Percentiles rank a stretch among this genome's conserved stretches.
phyloP scores from a whole-genome alignment of 192 early-diverging fungal species.

The Rhizophagus prolifer region DNA sequence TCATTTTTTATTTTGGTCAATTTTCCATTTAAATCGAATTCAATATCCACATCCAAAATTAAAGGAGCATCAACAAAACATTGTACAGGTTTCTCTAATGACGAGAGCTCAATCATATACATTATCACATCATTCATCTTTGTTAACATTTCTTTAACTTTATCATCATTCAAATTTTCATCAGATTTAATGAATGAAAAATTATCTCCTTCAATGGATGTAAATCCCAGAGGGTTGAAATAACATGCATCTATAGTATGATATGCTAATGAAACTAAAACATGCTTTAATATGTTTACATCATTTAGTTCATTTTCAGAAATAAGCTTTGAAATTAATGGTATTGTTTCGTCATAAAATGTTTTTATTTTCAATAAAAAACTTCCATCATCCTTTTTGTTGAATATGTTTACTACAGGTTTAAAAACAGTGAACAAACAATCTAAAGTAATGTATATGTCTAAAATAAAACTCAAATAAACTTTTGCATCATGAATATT shows the following conservation, averaged over 20 bases:
- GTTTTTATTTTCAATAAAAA: slow-evolving; percentile 34
- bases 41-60: slow-evolving; percentile 80
- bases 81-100: slow-evolving; percentile 52
- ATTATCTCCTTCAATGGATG: slow-evolving; percentile 10
- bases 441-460: slow-evolving; percentile 39
- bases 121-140: slow-evolving; percentile 53
- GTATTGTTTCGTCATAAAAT: slow-evolving; percentile 40
- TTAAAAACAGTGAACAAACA: slow-evolving; percentile 37
- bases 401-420: slow-evolving; percentile 32
- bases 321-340: slow-evolving; percentile 27
- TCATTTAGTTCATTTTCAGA: slow-evolving; percentile 33
- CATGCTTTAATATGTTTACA: slow-evolving; percentile 45
- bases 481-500: slow-evolving; percentile 33
- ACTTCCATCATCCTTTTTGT: slow-evolving; percentile 32
- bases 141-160: slow-evolving; percentile 33
- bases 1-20: slow-evolving; percentile 46
- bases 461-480: slow-evolving; percentile 35
- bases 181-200: slow-evolving; percentile 10
- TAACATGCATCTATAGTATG: slow-evolving; percentile 50
- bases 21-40: slow-evolving; percentile 61
- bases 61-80: slow-evolving; percentile 77
- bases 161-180: slow-evolving; percentile 18
- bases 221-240: slow-evolving; percentile 37
- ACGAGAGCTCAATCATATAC: slow-evolving; percentile 61
- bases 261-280: slow-evolving; percentile 52